phyloP scores from a whole-genome alignment of 1,284 basidiomycete species.

The Boletus austroedulis region DNA sequence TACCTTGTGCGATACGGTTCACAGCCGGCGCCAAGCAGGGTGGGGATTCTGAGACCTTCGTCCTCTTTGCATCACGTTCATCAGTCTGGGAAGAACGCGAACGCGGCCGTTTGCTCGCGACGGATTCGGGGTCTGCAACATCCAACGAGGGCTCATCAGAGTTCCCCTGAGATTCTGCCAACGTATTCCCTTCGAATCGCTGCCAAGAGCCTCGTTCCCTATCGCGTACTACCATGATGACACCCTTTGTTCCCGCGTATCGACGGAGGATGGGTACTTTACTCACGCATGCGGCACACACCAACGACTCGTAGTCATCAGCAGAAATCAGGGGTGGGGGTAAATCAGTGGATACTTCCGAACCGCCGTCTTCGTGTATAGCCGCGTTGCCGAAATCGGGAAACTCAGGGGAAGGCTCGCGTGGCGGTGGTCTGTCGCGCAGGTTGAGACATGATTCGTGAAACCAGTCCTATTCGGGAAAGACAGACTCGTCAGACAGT shows the following conservation, averaged over 20 bases:
- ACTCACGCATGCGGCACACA: conserved; percentile 64
- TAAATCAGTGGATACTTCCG: conserved; percentile 59
- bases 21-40: conserved; percentile 52
- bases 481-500: conserved; percentile 8
- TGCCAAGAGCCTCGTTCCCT: conserved; percentile 47
- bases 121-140: conserved; percentile 16
- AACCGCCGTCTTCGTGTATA: conserved; percentile 46
- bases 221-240: conserved; percentile 60
- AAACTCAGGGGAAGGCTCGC: conserved; percentile 42
- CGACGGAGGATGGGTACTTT: conserved; percentile 50
- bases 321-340: conserved; percentile 64
- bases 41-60: conserved; percentile 35
- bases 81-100: conserved; percentile 39
- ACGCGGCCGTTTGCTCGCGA: conserved; percentile 51
- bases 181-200: conserved; percentile 38
- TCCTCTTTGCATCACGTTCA: conserved; percentile 49
- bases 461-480: conserved; percentile 67
- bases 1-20: conserved; percentile 42
- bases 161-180: not conserved
- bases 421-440: conserved; percentile 55
- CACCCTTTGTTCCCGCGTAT: conserved; percentile 63
- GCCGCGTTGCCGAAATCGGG: conserved; percentile 25
- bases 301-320: conserved; percentile 65
- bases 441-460: conserved; percentile 82
- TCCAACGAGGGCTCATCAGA: conserved; percentile 28